Percentiles rank a stretch among this genome's conserved stretches.
phyloP scores from a whole-genome alignment of 225 moss, liverwort and hornwort genomes.

The Bryoerythrophyllum caledonicum region DNA sequence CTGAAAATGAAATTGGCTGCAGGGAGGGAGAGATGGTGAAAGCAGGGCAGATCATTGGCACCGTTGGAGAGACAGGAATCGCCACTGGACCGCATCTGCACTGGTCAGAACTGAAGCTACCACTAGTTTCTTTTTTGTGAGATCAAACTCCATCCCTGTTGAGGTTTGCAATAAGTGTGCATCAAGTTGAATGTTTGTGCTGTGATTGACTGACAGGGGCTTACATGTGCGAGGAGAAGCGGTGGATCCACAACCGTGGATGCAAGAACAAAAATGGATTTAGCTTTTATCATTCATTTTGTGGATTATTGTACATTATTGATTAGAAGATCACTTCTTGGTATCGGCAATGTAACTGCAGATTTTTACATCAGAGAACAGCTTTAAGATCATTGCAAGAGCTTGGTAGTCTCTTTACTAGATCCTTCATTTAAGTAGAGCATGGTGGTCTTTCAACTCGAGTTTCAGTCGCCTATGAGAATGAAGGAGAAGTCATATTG shows the following conservation, averaged over 20 bases:
- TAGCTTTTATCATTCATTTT: slow-evolving; percentile 12
- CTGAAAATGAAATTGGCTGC: too few species aligned
- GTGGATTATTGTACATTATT: background rate
- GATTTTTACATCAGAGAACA: background rate
- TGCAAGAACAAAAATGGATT: slow-evolving; percentile 70
- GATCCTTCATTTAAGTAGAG: too few species aligned
- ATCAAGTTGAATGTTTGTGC: slow-evolving; percentile 9
- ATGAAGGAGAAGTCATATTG: too few species aligned
- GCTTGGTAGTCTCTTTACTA: too few species aligned
- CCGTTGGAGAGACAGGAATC: slow-evolving; percentile 67
- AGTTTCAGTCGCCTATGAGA: too few species aligned
- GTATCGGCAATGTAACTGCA: background rate
- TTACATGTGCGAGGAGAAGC: slow-evolving; percentile 69
- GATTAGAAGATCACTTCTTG: background rate
- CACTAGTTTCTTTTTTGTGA: background rate
- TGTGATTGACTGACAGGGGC: slow-evolving; percentile 50
- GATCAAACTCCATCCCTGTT: background rate
- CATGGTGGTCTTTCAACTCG: too few species aligned
- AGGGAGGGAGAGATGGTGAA: slow-evolving; percentile 69
- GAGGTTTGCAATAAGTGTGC: background rate
- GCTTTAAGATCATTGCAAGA: background rate
- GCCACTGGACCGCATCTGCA: slow-evolving; percentile 78
- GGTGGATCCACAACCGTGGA: slow-evolving; percentile 69
- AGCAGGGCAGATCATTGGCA: slow-evolving; percentile 68
- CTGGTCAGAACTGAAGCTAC: slow-evolving; percentile 37